phyloP scores from a whole-genome alignment of 345 rosid genomes.

The Rhizophora apiculata region DNA sequence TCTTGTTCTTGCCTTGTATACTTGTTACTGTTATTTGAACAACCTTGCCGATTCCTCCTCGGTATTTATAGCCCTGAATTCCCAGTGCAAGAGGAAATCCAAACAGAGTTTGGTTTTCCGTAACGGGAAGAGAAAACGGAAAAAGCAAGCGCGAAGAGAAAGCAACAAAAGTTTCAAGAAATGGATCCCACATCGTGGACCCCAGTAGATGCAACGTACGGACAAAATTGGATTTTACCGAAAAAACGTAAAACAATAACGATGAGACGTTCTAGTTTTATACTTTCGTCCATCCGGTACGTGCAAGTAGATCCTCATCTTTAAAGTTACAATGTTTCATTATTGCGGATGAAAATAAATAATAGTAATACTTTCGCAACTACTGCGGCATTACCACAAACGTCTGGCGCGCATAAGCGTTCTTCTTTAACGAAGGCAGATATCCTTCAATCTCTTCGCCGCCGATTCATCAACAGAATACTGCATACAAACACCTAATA shows the following conservation, averaged over 20 bases:
- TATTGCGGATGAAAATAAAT: too few species aligned
- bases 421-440: constrained; percentile 36
- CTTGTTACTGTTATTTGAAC: neutral
- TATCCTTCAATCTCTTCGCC: constrained; percentile 50
- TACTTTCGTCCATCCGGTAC: too few species aligned
- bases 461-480: constrained; percentile 79
- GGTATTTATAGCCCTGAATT: constrained; percentile 18
- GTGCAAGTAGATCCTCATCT: too few species aligned
- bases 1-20: constrained; percentile 30
- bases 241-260: too few species aligned
- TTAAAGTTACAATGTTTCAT: too few species aligned
- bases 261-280: too few species aligned
- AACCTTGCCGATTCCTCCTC: constrained; percentile 44
- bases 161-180: too few species aligned
- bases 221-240: too few species aligned
- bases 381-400: constrained; percentile 41
- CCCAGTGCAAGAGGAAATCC: neutral
- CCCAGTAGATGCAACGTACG: too few species aligned
- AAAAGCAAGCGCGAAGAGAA: constrained; percentile 8
- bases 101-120: too few species aligned
- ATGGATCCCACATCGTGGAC: too few species aligned
- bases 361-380: neutral
- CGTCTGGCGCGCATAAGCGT: constrained; percentile 32
- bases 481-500: constrained; percentile 28
- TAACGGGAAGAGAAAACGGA: too few species aligned